Evolutionary conservation across 2,329 filamentous ascomycete genomes (phyloP).

Genomic region (Ceratocystis destructans): DNA sequence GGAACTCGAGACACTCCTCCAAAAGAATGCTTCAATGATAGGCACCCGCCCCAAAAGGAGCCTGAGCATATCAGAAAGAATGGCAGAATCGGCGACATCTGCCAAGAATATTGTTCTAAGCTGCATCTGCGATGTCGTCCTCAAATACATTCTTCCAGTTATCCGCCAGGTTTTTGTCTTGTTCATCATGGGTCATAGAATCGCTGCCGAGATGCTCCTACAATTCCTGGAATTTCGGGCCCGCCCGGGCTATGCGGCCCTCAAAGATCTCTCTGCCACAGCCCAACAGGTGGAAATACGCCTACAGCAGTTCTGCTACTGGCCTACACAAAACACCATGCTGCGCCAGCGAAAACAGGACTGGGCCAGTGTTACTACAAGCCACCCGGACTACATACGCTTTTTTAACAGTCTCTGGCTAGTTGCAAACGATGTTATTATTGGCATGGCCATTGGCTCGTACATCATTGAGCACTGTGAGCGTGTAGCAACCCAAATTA

Average conservation of each 20-base stretch:
- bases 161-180: conserved; percentile 62
- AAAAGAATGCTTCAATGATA: conserved; percentile 79
- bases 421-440: conserved; percentile 96
- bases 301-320: conserved; percentile 95
- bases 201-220: conserved; percentile 67
- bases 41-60: conserved; percentile 68
- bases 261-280: conserved; percentile 92
- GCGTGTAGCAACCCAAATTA: conserved; percentile 70
- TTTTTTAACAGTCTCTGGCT: conserved; percentile 99
- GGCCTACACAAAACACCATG: conserved; percentile 92
- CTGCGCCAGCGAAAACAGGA: conserved; percentile 77
- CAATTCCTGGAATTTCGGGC: conserved; percentile 72
- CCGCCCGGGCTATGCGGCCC: conserved; percentile 61
- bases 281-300: conserved; percentile 96
- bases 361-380: conserved; percentile 91
- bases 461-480: conserved; percentile 93
- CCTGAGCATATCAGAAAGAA: conserved; percentile 83
- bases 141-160: conserved; percentile 64
- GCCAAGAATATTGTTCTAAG: conserved; percentile 62
- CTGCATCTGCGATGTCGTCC: conserved; percentile 56
- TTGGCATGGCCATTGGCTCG: conserved; percentile 87
- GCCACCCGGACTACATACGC: conserved; percentile 92
- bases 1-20: conserved; percentile 72
- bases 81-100: conserved; percentile 84
- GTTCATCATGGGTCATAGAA: conserved; percentile 62